These are phyloP conservation scores for Schoenoplectus triqueter DNA, from an alignment of 202 grass and related monocot genomes.

Conservation along the genomic window DNA sequence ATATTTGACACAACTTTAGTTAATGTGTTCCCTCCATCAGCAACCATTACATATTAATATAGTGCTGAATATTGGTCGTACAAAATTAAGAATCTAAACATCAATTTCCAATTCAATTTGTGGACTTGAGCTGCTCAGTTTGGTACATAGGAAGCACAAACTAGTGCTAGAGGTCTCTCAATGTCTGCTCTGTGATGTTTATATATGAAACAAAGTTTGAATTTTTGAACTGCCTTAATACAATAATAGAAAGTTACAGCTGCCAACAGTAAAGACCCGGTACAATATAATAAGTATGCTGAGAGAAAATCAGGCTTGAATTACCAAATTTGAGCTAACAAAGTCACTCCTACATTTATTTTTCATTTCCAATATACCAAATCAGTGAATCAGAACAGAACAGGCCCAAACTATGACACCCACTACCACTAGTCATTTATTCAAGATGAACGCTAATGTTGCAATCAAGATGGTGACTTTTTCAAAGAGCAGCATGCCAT, in stretches of 20 bases:
- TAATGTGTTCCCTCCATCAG: background rate
- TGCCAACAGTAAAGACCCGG: background rate
- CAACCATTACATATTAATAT: background rate
- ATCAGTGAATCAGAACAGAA: background rate
- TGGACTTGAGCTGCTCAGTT: too few relatives aligned
- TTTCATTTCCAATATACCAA: conserved; percentile 5
- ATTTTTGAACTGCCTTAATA: too few relatives aligned
- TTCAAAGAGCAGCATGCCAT: background rate
- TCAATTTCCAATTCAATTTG: background rate
- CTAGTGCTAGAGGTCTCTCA: background rate
- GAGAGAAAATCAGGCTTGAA: background rate
- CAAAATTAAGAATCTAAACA: background rate
- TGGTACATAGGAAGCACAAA: background rate
- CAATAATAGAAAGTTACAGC: background rate
- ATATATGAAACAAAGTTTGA: too few relatives aligned
- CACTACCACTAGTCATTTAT: background rate
- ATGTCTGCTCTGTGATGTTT: too few relatives aligned
- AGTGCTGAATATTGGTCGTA: background rate
- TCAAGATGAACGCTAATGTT: background rate
- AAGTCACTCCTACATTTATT: background rate
- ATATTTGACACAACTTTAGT: conserved; percentile 33
- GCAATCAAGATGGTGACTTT: conserved; percentile 23
- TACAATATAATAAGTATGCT: background rate
- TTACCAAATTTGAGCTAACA: background rate
- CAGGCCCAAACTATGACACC: conserved; percentile 11